Evolutionary conservation across 176 grass and related monocot species (phyloP), one percentile per base, ranked within the genome.

Genomic region (Saccharum officinarum): DNA sequence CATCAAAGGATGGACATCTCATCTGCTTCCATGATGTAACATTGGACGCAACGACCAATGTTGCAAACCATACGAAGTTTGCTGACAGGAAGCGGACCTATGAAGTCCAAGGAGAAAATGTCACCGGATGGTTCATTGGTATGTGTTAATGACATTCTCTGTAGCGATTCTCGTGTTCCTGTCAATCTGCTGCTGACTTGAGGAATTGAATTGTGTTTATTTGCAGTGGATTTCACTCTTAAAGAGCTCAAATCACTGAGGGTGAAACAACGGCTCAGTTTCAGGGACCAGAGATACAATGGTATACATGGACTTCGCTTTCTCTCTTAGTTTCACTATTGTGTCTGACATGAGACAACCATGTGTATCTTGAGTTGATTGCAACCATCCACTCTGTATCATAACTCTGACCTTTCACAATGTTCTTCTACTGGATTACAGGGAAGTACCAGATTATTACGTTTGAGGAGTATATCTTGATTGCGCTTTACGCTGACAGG

Each of bases 11-110:
- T 82, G 92, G 94, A 1, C 77, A 88, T 64, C 44, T 94, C 18
- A 83, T 94, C 69, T 97, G 92, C 26, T 94, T 97, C 36, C 94
- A 94, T 81, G 94, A 94, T 81, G 88, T 97, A 23, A 94, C 22
- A 57, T 40, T 97, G 64, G 92, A 97, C 18, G 9, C 1, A 34
- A 94, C 90, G 15, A 94, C 92, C 6, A 80, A 92, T 65, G 68
- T 97, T 14, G 80, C 80, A 8, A 79, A 80, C 18, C 87, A 17
- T 12, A 76, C 79, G 0, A 77, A 97, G 23, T 97, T 94, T 80
- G 79, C 85, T 34, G 9, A 71, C 70, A 91, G 94, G 50, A 94
- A 92, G 75, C 90, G 92, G 79, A 94, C 94, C 49, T 94, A 94
- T 47, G 92, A 97, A 77, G 85, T 94, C 14, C 49, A 97, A 77